phyloP scores from a whole-genome alignment of 1,284 basidiomycete genomes.

The Grifola frondosa region DNA sequence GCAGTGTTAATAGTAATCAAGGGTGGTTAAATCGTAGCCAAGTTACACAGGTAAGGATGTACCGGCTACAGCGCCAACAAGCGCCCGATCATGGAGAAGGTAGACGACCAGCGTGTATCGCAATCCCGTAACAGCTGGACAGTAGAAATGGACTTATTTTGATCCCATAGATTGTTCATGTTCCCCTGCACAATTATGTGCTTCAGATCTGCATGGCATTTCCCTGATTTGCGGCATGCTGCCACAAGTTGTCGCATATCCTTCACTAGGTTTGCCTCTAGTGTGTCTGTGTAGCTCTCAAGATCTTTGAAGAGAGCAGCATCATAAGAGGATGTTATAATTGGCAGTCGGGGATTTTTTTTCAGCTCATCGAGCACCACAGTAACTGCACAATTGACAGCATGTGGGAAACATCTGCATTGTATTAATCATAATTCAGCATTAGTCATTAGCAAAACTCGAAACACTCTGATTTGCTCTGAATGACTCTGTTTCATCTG shows the following conservation, averaged over 20 bases:
- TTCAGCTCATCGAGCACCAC: conserved; percentile 16
- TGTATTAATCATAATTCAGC: background rate
- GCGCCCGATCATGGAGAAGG: conserved; percentile 31
- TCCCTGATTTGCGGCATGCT: conserved; percentile 24
- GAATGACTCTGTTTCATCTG: too few species aligned
- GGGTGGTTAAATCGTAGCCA: too few species aligned
- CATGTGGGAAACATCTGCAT: conserved; percentile 36
- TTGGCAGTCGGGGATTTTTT: background rate
- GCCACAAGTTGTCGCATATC: conserved; percentile 20
- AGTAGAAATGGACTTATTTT: conserved; percentile 12
- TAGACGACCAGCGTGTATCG: conserved; percentile 32
- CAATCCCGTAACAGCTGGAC: conserved; percentile 25
- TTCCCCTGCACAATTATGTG: background rate
- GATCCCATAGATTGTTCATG: conserved; percentile 16
- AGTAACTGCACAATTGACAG: conserved; percentile 33
- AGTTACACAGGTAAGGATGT: too few species aligned
- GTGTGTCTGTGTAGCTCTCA: conserved; percentile 12
- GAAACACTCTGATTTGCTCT: too few species aligned
- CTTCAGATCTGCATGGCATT: conserved; percentile 23
- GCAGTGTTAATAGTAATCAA: too few species aligned
- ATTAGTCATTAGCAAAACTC: too few species aligned
- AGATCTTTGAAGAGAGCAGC: conserved; percentile 5
- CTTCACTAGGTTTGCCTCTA: conserved; percentile 24
- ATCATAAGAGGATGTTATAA: background rate
- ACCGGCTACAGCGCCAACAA: conserved; percentile 24